Conservation (phyloP, 2,329 filamentous ascomycete species). For the Colletotrichum cereale region DNA sequence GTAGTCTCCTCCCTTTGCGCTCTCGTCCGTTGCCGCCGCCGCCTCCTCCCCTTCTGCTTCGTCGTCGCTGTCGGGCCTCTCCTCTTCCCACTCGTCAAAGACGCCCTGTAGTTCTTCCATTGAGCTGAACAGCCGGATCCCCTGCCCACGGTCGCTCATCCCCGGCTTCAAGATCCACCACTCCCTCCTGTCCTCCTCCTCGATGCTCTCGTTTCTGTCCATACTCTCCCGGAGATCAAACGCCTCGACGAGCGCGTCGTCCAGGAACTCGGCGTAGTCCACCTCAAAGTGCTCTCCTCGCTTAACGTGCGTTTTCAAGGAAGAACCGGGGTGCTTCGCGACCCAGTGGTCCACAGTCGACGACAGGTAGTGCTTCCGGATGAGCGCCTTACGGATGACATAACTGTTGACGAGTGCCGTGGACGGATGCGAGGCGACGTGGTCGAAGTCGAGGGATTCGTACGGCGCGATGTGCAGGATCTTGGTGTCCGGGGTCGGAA, state of each 20-base stretch:
- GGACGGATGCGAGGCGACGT: slow-evolving; percentile 71
- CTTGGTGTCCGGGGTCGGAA: slow-evolving; percentile 53
- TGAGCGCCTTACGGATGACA: slow-evolving; percentile 94
- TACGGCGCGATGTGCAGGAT: slow-evolving; percentile 88
- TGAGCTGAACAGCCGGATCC: slow-evolving; percentile 88
- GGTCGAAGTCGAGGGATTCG: slow-evolving; percentile 87
- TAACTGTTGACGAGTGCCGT: slow-evolving; percentile 87
- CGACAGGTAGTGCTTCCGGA: slow-evolving; percentile 93
- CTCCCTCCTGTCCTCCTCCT: slow-evolving; percentile 62
- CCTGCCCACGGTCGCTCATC: slow-evolving; percentile 97
- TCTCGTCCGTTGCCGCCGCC: slow-evolving; percentile 45
- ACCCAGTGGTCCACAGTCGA: slow-evolving; percentile 88
- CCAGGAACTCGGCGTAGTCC: slow-evolving; percentile 96
- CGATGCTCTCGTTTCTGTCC: slow-evolving; percentile 66
- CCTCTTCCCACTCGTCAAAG: slow-evolving; percentile 91
- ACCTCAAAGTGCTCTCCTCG: slow-evolving; percentile 89
- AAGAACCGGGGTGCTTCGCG: slow-evolving; percentile 81
- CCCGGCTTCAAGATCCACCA: slow-evolving; percentile 99
- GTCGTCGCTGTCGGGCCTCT: slow-evolving; percentile 73
- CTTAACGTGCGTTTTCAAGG: slow-evolving; percentile 79
- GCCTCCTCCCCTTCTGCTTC: slow-evolving; percentile 63
- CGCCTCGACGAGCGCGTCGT: slow-evolving; percentile 90
- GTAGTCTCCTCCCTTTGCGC: slow-evolving; percentile 57
- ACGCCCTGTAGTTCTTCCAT: slow-evolving; percentile 87
- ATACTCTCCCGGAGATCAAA: slow-evolving; percentile 88